Conservation (phyloP, 106 monocot species). For the Dendrobium huoshanense region DNA sequence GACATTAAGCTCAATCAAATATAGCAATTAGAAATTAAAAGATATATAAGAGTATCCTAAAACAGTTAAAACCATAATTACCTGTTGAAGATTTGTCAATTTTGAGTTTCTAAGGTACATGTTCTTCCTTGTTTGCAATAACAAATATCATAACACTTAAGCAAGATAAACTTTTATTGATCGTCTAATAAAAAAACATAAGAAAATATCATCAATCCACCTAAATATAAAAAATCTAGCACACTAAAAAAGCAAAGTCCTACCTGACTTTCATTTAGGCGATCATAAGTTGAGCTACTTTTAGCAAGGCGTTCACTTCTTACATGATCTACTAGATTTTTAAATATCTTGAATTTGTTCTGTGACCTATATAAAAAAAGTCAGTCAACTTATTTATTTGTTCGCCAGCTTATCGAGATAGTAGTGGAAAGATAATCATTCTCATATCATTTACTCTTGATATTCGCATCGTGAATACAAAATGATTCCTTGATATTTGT, state of each 20-base stretch:
- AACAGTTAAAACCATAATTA: not conserved
- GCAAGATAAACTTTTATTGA: conserved; percentile 81
- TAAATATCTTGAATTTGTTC: conserved; percentile 84
- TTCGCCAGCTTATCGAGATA: not conserved
- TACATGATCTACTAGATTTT: conserved; percentile 86
- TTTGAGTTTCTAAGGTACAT: conserved; percentile 92
- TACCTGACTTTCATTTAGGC: conserved; percentile 91
- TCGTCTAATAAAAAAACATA: conserved; percentile 33
- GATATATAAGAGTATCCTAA: no score
- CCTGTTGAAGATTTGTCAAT: conserved; percentile 43
- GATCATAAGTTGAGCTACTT: conserved; percentile 86
- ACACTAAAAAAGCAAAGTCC: not conserved
- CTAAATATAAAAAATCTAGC: not conserved
- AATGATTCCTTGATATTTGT: conserved; percentile 88
- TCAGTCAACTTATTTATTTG: not conserved
- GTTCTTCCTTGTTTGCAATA: conserved; percentile 83
- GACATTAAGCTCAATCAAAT: no score
- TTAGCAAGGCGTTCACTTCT: conserved; percentile 85
- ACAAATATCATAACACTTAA: conserved; percentile 82
- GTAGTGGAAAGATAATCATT: not conserved
- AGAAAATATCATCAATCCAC: not conserved
- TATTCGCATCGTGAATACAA: conserved; percentile 85
- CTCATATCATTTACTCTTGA: conserved; percentile 71
- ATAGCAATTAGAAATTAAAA: no score
- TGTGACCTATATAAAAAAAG: conserved; percentile 34